Percentiles rank a stretch among this genome's conserved stretches.
These are phyloP conservation scores for Hypoxylon fragiforme DNA, from an alignment of 495 filamentous ascomycete species.

Conservation along the genomic window DNA sequence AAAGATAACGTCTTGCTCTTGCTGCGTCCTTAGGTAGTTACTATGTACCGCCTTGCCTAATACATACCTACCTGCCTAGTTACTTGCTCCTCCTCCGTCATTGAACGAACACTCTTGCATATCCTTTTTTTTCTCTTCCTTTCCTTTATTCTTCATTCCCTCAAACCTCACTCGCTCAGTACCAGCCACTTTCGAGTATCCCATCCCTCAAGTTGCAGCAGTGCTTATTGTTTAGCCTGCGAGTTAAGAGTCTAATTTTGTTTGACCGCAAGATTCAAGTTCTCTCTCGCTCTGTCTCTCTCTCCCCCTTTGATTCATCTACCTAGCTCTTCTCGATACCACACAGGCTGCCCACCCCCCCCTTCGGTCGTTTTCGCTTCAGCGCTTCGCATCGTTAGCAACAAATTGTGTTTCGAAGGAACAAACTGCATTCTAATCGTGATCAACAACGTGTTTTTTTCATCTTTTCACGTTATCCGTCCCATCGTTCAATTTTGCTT, in stretches of 20 bases:
- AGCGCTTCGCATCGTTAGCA: conserved; percentile 11
- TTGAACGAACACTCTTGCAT: conserved; percentile 18
- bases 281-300: too few relatives aligned
- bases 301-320: conserved; percentile 25
- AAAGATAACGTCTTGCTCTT: conserved; percentile 28
- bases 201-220: conserved; percentile 15
- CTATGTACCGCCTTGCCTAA: not conserved
- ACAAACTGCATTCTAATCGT: conserved; percentile 13
- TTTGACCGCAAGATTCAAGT: conserved; percentile 21
- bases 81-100: conserved; percentile 29
- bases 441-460: conserved; percentile 23
- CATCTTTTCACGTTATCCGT: conserved; percentile 15
- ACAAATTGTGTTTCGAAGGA: conserved; percentile 27
- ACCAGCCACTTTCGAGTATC: conserved; percentile 15
- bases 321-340: conserved; percentile 9
- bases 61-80: conserved; percentile 18
- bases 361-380: conserved; percentile 25
- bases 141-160: conserved; percentile 6
- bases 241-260: conserved; percentile 22
- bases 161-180: conserved; percentile 17
- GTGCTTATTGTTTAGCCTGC: conserved; percentile 8
- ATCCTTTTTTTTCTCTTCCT: conserved; percentile 3
- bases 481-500: conserved; percentile 16
- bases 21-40: not conserved
- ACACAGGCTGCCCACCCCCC: not conserved